Base-by-base conservation (phyloP, 2,329 filamentous ascomycete genomes). In the Magnaporthales sp. region DNA sequence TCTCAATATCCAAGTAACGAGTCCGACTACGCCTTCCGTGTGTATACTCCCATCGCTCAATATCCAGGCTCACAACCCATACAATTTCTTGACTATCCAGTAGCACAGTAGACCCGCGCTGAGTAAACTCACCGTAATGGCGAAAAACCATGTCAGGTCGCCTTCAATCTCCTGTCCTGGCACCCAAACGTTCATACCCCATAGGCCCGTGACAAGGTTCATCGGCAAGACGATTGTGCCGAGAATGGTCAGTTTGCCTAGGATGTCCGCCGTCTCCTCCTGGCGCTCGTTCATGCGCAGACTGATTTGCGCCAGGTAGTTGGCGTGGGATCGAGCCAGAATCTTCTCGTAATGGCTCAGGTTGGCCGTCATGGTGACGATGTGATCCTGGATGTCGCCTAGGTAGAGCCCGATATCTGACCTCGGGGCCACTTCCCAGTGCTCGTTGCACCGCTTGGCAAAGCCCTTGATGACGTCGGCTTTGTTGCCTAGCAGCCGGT, bases 381-480 rank as follows among this genome's bases (percentile, higher is more conserved):
- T 98, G 76, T 99, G 95, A 80, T 99, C 95, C 77, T 99, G 95
- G 70, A 99, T 99, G 80, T 99, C 95, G 69, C 95, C 95, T 67
- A 99, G 81, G 78, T 98, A 99, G 66, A 99, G 80, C n/a, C 95
- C 95, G 75, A 99, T 98, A 76, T 99, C 95, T 38, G 91, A 95
- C 69, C 93, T 86, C 11, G 95, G 95, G 6, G 95, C 94, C 68
- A 99, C 91, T 72, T 97, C 91, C 93, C 93, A 99, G 70, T 96
- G 91, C 80, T 99, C 94, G 74, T 97, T 99, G 80, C 95, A 99
- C 15, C 95, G 86, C 80, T 99, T 99, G 5, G 95, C 95, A 74
- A 99, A 99, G 1, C 95, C 95, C 80, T 98, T 98, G 82, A 99
- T 98, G 67, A 99, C 95, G 77, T 99, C 95, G 64, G 95, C 95